phyloP scores from a whole-genome alignment of 2,329 filamentous ascomycete genomes.

The Cladosporium velox region DNA sequence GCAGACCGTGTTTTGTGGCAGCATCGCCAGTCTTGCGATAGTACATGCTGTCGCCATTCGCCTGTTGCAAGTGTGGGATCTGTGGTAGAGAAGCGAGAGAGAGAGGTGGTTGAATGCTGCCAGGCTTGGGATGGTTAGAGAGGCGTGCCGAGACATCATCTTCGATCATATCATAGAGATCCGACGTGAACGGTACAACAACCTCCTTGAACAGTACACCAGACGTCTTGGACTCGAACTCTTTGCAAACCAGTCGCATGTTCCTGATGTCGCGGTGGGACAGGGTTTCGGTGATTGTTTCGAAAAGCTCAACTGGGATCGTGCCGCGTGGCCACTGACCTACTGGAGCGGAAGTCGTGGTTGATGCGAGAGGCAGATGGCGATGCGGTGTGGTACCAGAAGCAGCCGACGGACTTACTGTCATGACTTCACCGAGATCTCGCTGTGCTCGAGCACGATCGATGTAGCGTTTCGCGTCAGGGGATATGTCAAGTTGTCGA shows the following conservation, averaged over 20 bases:
- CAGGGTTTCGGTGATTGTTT: constrained; percentile 57
- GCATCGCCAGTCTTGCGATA: constrained; percentile 45
- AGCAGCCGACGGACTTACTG: neutral
- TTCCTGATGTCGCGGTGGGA: constrained; percentile 60
- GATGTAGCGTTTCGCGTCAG: neutral
- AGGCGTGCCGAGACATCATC: constrained; percentile 33
- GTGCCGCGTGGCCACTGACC: constrained; percentile 41
- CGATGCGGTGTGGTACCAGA: neutral
- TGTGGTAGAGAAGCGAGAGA: too few species aligned
- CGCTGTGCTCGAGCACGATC: neutral
- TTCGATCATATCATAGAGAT: constrained; percentile 60
- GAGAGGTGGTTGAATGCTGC: neutral
- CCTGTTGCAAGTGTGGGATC: constrained; percentile 1
- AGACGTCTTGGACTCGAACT: constrained; percentile 61
- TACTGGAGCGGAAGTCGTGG: too few species aligned
- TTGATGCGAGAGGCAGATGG: neutral
- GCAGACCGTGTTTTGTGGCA: constrained; percentile 52
- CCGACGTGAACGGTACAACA: constrained; percentile 65
- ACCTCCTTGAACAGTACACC: constrained; percentile 62
- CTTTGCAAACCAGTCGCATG: constrained; percentile 62
- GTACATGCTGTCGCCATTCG: constrained; percentile 33
- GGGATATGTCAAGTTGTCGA: neutral
- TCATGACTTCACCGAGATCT: neutral
- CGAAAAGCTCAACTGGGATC: constrained; percentile 65
- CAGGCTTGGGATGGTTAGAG: constrained; percentile 35